Conservation (phyloP, 345 rosid species). For the Moricandia arvensis region DNA sequence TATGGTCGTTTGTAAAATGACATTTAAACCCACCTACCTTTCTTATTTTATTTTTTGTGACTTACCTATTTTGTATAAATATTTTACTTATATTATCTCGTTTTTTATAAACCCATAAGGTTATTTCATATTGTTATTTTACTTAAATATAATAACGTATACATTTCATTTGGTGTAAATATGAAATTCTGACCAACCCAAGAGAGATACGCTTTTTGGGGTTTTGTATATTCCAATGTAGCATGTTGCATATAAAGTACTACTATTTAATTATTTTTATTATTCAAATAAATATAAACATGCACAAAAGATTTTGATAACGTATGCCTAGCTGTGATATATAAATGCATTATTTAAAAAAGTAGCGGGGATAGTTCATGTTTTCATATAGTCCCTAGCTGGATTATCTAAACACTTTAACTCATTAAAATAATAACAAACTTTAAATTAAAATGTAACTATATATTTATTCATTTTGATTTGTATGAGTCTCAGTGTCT, state of each 20-base stretch:
- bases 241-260: slow-evolving; percentile 35
- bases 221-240: slow-evolving; percentile 35
- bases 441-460: neutral
- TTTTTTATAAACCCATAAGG: neutral
- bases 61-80: neutral
- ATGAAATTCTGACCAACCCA: slow-evolving; percentile 13
- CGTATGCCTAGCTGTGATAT: slow-evolving; percentile 28
- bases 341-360: slow-evolving; percentile 10
- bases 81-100: neutral
- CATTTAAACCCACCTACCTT: slow-evolving; percentile 35
- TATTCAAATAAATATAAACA: neutral
- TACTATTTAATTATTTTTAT: neutral
- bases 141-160: neutral
- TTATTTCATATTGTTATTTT: neutral
- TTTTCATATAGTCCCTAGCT: slow-evolving; percentile 14
- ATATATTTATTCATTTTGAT: slow-evolving; percentile 3
- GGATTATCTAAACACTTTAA: slow-evolving; percentile 26
- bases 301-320: slow-evolving; percentile 25
- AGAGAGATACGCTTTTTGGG: slow-evolving; percentile 6
- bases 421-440: slow-evolving; percentile 13
- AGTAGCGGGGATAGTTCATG: slow-evolving; percentile 1
- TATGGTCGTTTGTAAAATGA: slow-evolving; percentile 36
- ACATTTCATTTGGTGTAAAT: slow-evolving; percentile 4
- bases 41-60: neutral
- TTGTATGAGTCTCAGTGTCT: slow-evolving; percentile 22